Evolutionary conservation across 176 grass and related monocot genomes (phyloP), one percentile per base, ranked within the genome.

Genomic region (Oryza glaberrima): DNA sequence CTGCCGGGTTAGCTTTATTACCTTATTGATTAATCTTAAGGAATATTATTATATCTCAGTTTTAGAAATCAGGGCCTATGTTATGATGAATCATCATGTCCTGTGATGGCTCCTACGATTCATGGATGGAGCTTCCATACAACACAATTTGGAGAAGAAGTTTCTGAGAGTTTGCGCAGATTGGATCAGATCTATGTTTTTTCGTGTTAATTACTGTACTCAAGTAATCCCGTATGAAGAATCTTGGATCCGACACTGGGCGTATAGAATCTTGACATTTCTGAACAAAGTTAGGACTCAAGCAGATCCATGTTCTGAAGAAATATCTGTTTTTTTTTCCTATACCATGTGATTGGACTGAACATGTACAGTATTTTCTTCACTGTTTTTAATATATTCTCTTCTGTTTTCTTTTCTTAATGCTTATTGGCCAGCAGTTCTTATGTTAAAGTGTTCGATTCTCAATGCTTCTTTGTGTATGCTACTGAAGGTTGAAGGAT

Each of bases 191-290:
- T 80, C 56, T 80, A 32, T 25, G 12, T 69, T 26, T 38, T 32
- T 26, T 5, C 3, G 58, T 79, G 14, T 84, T 75, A 34, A 36
- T 63, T 63, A 3, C 30, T 32, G 30, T 32, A 32, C 54, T 58
- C 0, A 8, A 9, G 54, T 58, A 23, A 63, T 4, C 20, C 23
- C 58, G 23, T 63, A 30, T 63, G 36, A 14, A 4, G 1, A 74
- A 47, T 26, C 12, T 43, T 81, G 69, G 48, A 46, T 76, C 1
- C 23, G n/a, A 49, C 10, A 40, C 36, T 75, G 7, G 10, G 10
- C 40, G 30, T 41, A 77, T 32, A 34, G 3, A 79, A 54, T 20
- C 35, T 82, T 25, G 35, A 51, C 20, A 77, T 82, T 13, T 77
- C 20, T 77, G 48, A 68, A 48, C 25, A 35, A 60, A 60, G 3